Base-by-base conservation (phyloP, 202 grass and related monocot species). In the Bolboschoenoplectus hybrid region DNA sequence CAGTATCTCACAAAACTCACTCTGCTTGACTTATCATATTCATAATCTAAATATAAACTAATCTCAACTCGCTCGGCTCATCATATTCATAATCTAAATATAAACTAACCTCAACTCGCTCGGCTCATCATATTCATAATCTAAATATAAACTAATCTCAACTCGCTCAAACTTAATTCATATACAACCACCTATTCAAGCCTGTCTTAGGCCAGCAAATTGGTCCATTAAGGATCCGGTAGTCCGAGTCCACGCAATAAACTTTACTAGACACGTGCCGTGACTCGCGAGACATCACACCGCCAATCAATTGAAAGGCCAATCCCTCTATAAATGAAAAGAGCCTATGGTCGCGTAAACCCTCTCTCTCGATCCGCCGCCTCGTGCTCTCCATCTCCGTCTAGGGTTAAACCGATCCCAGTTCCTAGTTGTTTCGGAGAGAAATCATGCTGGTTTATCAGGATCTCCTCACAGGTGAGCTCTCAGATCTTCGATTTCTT, bases 401-500 rank as follows among this genome's bases (percentile, higher is more conserved):
- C 26, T 86, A 86, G 85, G 85, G 56, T 86, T 86, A 51, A 34
- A 81, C 12, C 74, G 47, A 66, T 77, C 50, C 73, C 69, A 51
- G n/a, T 64, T 86, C 8, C 8, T 53, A 16, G 12, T 74, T 26
- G 7, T 76, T 80, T 61, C 55, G 26, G 45, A 43, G 76, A 78
- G 74, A 3, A 86, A 86, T 80, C 85, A 86, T 86, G 85, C 14
- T 86, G 47, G 85, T 86, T 43, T 86, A 86, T 19, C 74, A 86
- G 60, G 85, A 86, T 86, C 85, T 86, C 9, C 85, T 86, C 60
- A 86, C 58, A 34, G 85, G 85, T 84, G 17, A 55, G 67, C 7
- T 57, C 46, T 84, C 65, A 66, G 60, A 65, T 83, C 63, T 83
- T 35, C 17, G 11, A 49, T 66, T 63, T 66, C 5, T 82, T 35